Base-by-base conservation (phyloP, 1,284 basidiomycete genomes). In the Meira miltonrushii region DNA sequence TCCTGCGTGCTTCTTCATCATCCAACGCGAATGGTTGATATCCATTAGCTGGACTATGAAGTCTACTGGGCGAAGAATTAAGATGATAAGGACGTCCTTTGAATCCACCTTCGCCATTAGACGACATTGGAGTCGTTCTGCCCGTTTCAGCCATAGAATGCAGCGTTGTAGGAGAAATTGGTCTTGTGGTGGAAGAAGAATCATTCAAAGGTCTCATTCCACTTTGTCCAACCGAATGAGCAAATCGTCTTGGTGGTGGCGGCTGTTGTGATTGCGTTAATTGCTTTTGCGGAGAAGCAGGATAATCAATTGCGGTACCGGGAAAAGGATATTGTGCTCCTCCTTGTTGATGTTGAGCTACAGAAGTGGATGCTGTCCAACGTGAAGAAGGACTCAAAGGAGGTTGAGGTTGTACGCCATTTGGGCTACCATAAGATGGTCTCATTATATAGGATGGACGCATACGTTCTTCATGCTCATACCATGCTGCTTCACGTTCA, bases 381-480 rank as follows among this genome's bases (percentile, higher is more conserved):
- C 38, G 0, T 44, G 59, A 57, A 9, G 57, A 51, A 21, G 51
- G 59, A 39, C 55, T 54, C 12, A 54, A 52, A 47, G 58, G 38
- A 25, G 57, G 37, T 15, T 61, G 54, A 57, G 60, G 37, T 37
- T 50, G 47, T 5, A 54, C 37, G 8, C 25, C n/a, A 25, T 48
- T 48, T 21, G 41, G 19, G 6, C 10, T 43, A 21, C 41, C 15
- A 48, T n/a, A n/a, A 48, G 59, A 56, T 15, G 65, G 65, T 48
- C 52, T 62, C 1, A 39, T 25, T 37, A 72, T 72, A 62, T 72
- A 72, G 17, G 69, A 69, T 19, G 70, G 70, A 19, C 68, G 59
- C 68, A 72, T 68, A 33, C 66, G 61, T 51, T 68, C 69, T 44
- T 73, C 69, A 53, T 70, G 62, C 50, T 72, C 71, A 59, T 72